Evolutionary conservation across 371 early-diverging fungal species (phyloP).

Genomic region (Mortierella sp.): DNA sequence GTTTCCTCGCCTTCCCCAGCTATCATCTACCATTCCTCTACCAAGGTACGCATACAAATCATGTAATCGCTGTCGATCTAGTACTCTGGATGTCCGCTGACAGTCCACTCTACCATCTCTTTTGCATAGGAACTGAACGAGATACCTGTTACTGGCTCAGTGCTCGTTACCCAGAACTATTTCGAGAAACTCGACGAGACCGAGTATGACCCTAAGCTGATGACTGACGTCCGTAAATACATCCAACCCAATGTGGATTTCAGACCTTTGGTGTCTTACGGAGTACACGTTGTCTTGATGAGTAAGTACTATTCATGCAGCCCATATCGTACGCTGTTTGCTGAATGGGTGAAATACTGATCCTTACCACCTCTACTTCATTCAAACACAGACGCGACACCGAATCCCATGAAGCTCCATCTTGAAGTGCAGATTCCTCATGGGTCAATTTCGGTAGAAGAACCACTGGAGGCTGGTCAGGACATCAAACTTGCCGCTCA

Average conservation of each 20-base stretch:
- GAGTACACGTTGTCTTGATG: constrained; percentile 45
- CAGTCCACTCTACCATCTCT: no score
- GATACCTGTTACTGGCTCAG: constrained; percentile 21
- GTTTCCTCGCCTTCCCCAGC: constrained; percentile 53
- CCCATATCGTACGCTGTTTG: background rate
- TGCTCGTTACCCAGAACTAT: constrained; percentile 41
- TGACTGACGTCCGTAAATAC: constrained; percentile 23
- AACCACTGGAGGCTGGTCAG: constrained; percentile 20
- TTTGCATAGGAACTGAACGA: constrained; percentile 16
- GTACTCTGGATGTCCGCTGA: no score
- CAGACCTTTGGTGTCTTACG: constrained; percentile 31
- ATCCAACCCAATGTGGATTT: constrained; percentile 20
- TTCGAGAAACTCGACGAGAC: constrained; percentile 13
- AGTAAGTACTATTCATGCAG: constrained; percentile 17
- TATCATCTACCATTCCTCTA: constrained; percentile 58
- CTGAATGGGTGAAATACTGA: no score
- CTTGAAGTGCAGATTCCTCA: constrained; percentile 42
- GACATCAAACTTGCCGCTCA: constrained; percentile 28
- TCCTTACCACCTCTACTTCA: background rate
- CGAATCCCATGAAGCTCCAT: constrained; percentile 42
- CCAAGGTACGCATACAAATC: constrained; percentile 14
- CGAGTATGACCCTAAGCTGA: constrained; percentile 27
- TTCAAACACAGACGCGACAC: constrained; percentile 30
- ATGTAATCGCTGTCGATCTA: background rate
- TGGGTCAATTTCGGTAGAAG: constrained; percentile 26